Conservation (phyloP, 2,329 filamentous ascomycete genomes). For the Xylaria sp. region DNA sequence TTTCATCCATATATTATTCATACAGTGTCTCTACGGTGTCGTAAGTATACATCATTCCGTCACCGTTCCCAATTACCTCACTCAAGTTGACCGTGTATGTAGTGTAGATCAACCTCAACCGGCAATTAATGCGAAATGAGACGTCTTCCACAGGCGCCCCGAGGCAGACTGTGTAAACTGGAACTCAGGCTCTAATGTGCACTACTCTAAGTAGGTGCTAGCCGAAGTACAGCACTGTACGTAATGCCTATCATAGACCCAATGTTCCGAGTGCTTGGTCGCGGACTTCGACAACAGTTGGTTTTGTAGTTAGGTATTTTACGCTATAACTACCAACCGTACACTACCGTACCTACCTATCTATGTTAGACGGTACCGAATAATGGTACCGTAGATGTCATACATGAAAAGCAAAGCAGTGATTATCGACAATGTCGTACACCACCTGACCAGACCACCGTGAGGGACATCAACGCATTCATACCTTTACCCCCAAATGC, state of each 20-base stretch:
- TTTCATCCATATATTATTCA: background rate
- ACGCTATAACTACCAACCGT: background rate
- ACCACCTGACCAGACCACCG: background rate
- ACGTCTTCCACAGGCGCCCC: background rate
- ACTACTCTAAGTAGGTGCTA: background rate
- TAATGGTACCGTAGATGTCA: background rate
- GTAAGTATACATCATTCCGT: background rate
- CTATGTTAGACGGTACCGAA: background rate
- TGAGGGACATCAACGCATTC: background rate
- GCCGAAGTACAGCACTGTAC: no score
- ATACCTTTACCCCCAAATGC: constrained; percentile 19
- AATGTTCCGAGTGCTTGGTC: constrained; percentile 3
- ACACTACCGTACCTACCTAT: background rate
- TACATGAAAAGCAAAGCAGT: background rate
- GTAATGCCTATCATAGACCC: no score
- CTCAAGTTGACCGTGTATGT: constrained; percentile 19
- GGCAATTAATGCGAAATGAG: constrained; percentile 14
- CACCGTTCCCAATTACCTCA: constrained; percentile 17
- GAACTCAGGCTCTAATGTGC: background rate
- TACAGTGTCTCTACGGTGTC: constrained; percentile 26
- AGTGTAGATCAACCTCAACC: constrained; percentile 22
- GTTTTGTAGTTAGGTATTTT: background rate
- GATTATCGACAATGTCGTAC: background rate
- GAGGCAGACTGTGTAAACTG: background rate
- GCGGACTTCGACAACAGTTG: constrained; percentile 8